Evolutionary conservation across 2,329 filamentous ascomycete species (phyloP), one percentile per base, ranked within the genome.

Genomic region (Penicillium brasilianum): DNA sequence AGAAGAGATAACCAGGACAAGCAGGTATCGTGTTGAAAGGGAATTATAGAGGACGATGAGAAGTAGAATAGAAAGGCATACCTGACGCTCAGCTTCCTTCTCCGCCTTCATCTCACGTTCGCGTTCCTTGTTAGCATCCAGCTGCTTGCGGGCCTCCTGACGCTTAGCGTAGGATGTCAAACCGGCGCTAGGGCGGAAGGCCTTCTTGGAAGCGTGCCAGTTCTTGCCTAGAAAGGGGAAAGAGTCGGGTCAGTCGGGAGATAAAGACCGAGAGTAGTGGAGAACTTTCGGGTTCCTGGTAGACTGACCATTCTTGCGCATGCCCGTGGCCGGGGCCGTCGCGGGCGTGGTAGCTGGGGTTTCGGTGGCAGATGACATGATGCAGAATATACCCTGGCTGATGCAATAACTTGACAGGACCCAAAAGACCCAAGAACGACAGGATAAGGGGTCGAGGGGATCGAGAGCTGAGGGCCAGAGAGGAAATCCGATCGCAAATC

Each of bases 61-160:
- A 57, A 14, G 28, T n/a, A 10, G 25, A 37, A 25, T 37, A 54
- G 44, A 18, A 52, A 28, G 34, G 53, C 85, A 64, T 78, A 95
- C 93, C 84, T 94, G 84, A 80, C 92, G 86, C 77, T 90, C 90
- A n/a, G 90, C 87, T 75, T 96, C 93, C 80, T 96, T 97, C 81
- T 97, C 95, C 0, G 93, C 91, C 82, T 94, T 96, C 87, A 99
- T 88, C 78, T 97, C 93, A 79, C 91, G 93, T 81, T 98, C 95
- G 73, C 92, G 93, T 37, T 92, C 91, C 81, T 97, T 98, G 70
- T 91, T 86, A n/a, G 91, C 87, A 13, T 87, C 85, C 70, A 88
- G 84, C 8, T 88, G 85, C 64, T 88, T 86, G 55, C 92, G 87
- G 63, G 88, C 84, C 69, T 89, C 88, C 49, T 87, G 81, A 56